phyloP scores from a whole-genome alignment of 495 filamentous ascomycete species.

The Neohortaea acidophila region DNA sequence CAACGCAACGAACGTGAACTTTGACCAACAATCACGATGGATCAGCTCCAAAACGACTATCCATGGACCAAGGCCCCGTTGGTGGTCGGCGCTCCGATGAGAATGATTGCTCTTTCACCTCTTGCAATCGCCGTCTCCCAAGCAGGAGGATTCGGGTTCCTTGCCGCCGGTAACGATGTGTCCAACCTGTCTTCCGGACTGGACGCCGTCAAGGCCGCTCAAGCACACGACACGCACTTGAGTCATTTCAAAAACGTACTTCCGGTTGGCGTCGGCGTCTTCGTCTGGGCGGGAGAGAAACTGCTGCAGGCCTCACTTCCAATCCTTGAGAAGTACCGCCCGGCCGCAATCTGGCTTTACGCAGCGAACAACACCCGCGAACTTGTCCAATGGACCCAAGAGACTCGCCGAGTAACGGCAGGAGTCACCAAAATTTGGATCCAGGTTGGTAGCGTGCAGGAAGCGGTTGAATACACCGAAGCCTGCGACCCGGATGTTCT shows the following conservation, averaged over 20 bases:
- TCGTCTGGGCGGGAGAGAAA: conserved; percentile 36
- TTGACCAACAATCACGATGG: conserved; percentile 16
- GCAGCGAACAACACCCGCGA: conserved; percentile 37
- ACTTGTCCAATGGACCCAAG: conserved; percentile 38
- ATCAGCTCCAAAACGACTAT: conserved; percentile 30
- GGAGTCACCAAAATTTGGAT: conserved; percentile 45
- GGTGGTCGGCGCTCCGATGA: conserved; percentile 58
- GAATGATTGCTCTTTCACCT: conserved; percentile 44
- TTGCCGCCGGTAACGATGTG: conserved; percentile 25
- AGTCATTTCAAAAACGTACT: conserved; percentile 23
- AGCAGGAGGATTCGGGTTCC: conserved; percentile 36
- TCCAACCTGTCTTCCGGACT: conserved; percentile 20
- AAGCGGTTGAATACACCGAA: conserved; percentile 33
- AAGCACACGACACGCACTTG: conserved; percentile 12
- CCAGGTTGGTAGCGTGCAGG: conserved; percentile 48
- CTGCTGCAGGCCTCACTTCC: conserved; percentile 29
- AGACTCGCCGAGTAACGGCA: conserved; percentile 33
- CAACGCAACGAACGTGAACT: no score
- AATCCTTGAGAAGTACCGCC: conserved; percentile 33
- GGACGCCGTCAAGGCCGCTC: conserved; percentile 15
- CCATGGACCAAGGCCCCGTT: conserved; percentile 50
- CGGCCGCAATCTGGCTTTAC: conserved; percentile 60
- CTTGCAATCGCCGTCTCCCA: conserved; percentile 44
- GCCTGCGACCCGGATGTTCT: conserved; percentile 42
- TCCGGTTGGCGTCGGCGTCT: conserved; percentile 52